phyloP scores from a whole-genome alignment of 352 stramenopile species.

The Globisporangium paroecandrum region DNA sequence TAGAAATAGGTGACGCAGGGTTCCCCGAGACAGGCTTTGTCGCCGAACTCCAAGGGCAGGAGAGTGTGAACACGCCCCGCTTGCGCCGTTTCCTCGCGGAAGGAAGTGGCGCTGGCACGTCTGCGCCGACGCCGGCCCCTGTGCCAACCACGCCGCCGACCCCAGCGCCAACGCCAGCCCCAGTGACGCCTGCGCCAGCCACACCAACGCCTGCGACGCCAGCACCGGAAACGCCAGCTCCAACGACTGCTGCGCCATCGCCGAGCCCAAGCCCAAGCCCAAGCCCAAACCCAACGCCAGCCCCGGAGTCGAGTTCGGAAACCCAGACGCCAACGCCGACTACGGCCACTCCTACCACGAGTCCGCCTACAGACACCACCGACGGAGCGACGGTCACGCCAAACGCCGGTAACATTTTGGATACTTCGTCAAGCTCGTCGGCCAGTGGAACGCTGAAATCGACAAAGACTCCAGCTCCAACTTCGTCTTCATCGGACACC shows the following conservation, averaged over 20 bases:
- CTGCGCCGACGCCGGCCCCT: slow-evolving; percentile 20
- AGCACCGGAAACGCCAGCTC: background rate
- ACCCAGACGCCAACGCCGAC: slow-evolving; percentile 7
- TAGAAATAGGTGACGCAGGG: slow-evolving; percentile 21
- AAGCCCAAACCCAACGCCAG: slow-evolving; percentile 2
- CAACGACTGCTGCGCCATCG: slow-evolving; percentile 4
- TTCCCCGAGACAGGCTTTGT: slow-evolving; percentile 14
- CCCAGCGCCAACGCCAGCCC: slow-evolving; percentile 18
- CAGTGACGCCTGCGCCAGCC: slow-evolving; percentile 9
- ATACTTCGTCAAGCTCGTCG: slow-evolving; percentile 14
- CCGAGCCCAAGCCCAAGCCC: background rate
- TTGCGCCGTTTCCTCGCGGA: slow-evolving; percentile 13
- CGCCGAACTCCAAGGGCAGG: slow-evolving; percentile 16
- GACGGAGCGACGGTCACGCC: slow-evolving; percentile 1
- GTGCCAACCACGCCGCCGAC: slow-evolving; percentile 16
- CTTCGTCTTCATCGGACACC: slow-evolving; percentile 9
- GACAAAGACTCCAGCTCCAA: slow-evolving; percentile 11
- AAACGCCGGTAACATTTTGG: background rate
- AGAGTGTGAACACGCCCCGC: slow-evolving; percentile 9
- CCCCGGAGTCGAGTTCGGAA: background rate
- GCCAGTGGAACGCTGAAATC: slow-evolving; percentile 7
- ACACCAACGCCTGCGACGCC: slow-evolving; percentile 8
- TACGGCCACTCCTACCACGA: background rate
- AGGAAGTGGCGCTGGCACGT: background rate
- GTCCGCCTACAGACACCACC: background rate